Percentiles rank a stretch among this genome's conserved stretches.
Evolutionary conservation across 2,329 filamentous ascomycete genomes (phyloP).

Genomic region (Pseudogymnoascus sp.): DNA sequence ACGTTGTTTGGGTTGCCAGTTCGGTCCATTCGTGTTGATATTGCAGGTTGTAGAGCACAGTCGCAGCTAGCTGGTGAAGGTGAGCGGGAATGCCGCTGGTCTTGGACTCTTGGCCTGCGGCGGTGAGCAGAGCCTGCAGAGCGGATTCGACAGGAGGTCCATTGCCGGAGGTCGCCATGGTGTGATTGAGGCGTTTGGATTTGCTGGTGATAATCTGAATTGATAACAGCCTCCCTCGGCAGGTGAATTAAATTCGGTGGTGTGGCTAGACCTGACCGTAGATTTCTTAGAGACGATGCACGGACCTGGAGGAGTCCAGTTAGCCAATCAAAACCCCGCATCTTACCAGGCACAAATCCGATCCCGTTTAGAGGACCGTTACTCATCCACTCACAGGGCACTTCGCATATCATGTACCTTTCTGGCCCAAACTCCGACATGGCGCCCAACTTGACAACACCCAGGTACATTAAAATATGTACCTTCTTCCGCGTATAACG

Average conservation of each 20-base stretch:
- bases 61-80: slow-evolving; percentile 42
- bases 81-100: slow-evolving; percentile 22
- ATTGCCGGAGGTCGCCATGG: slow-evolving; percentile 9
- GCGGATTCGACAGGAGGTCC: slow-evolving; percentile 17
- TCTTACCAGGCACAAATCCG: background rate
- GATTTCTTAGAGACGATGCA: background rate
- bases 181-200: background rate
- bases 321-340: background rate
- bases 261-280: background rate
- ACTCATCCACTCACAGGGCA: background rate
- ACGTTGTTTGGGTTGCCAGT: slow-evolving; percentile 44
- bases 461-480: background rate
- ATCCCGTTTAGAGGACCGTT: background rate
- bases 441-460: background rate
- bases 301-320: background rate
- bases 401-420: background rate
- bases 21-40: slow-evolving; percentile 68
- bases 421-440: background rate
- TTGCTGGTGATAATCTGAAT: background rate
- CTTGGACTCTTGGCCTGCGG: slow-evolving; percentile 17
- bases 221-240: background rate
- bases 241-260: background rate
- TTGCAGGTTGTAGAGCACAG: slow-evolving; percentile 61
- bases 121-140: slow-evolving; percentile 21
- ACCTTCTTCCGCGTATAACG: background rate